These are phyloP conservation scores for Candida fluviatilis DNA, from an alignment of 805 yeast genomes.

Conservation along the genomic window DNA sequence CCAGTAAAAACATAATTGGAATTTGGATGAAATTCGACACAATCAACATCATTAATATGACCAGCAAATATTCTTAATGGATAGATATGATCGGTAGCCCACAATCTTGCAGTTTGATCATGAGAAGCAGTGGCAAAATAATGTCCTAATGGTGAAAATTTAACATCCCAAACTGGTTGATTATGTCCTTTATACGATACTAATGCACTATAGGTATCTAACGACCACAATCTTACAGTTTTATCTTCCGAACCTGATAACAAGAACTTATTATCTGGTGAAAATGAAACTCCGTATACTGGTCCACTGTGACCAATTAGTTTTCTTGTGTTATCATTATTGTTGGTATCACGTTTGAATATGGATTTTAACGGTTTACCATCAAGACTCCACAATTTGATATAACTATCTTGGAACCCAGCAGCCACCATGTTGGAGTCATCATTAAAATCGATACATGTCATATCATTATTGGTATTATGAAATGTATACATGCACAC, in stretches of 20 bases:
- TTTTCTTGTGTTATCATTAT: constrained; percentile 45
- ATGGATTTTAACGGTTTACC: constrained; percentile 76
- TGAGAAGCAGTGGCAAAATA: constrained; percentile 98
- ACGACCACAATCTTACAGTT: constrained; percentile 89
- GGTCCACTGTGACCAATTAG: constrained; percentile 93
- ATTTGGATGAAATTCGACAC: constrained; percentile 94
- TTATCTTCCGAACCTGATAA: constrained; percentile 87
- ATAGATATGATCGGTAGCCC: constrained; percentile 98
- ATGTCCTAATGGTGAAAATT: constrained; percentile 92
- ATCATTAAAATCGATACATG: constrained; percentile 81
- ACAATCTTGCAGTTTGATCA: constrained; percentile 94
- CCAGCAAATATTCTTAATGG: constrained; percentile 97
- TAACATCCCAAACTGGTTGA: constrained; percentile 97
- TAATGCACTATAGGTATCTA: constrained; percentile 82
- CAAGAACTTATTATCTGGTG: constrained; percentile 83
- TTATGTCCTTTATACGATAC: constrained; percentile 96
- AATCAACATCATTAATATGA: constrained; percentile 92
- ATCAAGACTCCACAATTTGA: constrained; percentile 90
- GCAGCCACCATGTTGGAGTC: constrained; percentile 87
- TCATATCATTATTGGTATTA: constrained; percentile 84
- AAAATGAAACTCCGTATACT: constrained; percentile 83
- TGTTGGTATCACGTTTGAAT: constrained; percentile 50
- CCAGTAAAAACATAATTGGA: constrained; percentile 94
- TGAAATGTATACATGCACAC: constrained; percentile 98
- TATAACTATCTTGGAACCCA: constrained; percentile 89